Conservation (phyloP, 2,329 filamentous ascomycete genomes). For the Sporothrix dimorphospora region DNA sequence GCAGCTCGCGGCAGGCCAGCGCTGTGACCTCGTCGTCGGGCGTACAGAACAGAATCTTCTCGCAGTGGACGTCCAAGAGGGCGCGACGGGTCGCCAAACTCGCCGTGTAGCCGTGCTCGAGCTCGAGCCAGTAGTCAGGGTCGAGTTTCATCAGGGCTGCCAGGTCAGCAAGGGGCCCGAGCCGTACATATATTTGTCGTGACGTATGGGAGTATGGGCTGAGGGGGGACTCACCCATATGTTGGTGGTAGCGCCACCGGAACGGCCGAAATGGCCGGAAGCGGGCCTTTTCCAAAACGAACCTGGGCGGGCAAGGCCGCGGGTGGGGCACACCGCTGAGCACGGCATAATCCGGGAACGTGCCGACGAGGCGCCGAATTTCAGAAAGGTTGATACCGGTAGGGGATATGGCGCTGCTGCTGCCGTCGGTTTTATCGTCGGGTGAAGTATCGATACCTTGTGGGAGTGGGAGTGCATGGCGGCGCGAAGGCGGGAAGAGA, state of each 20-base stretch:
- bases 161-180: too few species aligned
- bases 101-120: conserved; percentile 71
- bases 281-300: conserved; percentile 68
- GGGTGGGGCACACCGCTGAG: conserved; percentile 77
- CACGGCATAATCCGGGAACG: conserved; percentile 78
- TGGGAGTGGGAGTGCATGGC: not conserved
- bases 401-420: conserved; percentile 32
- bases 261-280: conserved; percentile 81
- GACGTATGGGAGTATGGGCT: too few species aligned
- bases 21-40: conserved; percentile 70
- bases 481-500: not conserved
- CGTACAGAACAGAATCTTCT: conserved; percentile 65
- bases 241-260: conserved; percentile 84
- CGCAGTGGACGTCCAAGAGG: conserved; percentile 66
- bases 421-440: not conserved
- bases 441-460: not conserved
- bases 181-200: too few species aligned
- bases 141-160: conserved; percentile 81
- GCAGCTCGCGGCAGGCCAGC: conserved; percentile 79
- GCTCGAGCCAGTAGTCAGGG: conserved; percentile 85
- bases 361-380: conserved; percentile 64
- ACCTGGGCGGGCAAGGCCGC: conserved; percentile 58
- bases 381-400: conserved; percentile 73
- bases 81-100: conserved; percentile 70
- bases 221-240: too few species aligned